These are phyloP conservation scores for Kwoniella sp. DNA, from an alignment of 768 basidiomycete genomes.

Conservation along the genomic window DNA sequence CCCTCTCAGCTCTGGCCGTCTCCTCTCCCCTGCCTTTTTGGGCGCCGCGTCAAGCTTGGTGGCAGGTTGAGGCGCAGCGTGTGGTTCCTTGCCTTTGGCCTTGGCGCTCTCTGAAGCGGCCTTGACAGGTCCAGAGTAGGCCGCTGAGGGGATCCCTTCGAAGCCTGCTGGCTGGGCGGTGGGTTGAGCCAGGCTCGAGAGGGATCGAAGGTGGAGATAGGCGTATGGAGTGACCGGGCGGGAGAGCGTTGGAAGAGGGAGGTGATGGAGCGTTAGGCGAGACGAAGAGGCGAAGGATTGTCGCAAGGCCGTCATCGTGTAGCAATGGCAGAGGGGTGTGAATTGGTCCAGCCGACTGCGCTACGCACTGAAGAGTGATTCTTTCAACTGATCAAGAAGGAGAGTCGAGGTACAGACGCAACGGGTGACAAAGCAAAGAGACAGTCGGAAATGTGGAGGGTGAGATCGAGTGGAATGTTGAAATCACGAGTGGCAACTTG, in stretches of 20 bases:
- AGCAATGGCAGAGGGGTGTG: too few species aligned
- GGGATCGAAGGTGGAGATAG: not conserved
- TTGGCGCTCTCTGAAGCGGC: not conserved
- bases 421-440: too few species aligned
- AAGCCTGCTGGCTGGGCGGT: conserved; percentile 7
- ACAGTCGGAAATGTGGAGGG: too few species aligned
- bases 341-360: too few species aligned
- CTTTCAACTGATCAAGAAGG: too few species aligned
- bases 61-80: not conserved
- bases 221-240: too few species aligned
- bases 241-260: not conserved
- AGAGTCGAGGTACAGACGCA: too few species aligned
- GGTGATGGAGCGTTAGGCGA: conserved; percentile 14
- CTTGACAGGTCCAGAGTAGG: conserved; percentile 5
- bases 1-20: conserved; percentile 29
- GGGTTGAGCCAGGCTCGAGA: conserved; percentile 7
- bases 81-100: not conserved
- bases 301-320: conserved; percentile 7
- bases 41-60: not conserved
- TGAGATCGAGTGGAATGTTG: too few species aligned
- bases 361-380: too few species aligned
- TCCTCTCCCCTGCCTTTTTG: conserved; percentile 13
- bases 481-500: too few species aligned
- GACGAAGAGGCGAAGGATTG: conserved; percentile 17
- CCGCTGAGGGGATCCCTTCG: conserved; percentile 17